Evolutionary conservation across 352 stramenopile species (phyloP), one percentile per base, ranked within the genome.

Genomic region (Phytophthora parvispora): DNA sequence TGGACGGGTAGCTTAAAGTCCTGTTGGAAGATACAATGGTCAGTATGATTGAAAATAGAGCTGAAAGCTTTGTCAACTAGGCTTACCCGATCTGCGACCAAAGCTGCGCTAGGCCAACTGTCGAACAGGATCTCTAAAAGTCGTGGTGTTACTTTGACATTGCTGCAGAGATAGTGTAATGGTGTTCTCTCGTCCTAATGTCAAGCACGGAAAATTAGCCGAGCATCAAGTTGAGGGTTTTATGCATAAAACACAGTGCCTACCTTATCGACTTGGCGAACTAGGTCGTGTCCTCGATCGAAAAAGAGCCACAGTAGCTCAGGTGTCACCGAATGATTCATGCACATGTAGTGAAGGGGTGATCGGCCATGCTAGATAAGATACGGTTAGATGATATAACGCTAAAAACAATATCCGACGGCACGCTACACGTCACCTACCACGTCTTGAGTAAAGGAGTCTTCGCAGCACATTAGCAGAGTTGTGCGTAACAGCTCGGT

Each of bases 221-320:
- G n/a, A 49, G 42, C n/a, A 36, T 36, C 9, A 51, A 34, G n/a
- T 22, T n/a, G n/a, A n/a, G n/a, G n/a, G n/a, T n/a, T n/a, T n/a
- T 36, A 18, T 10, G 15, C 45, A n/a, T 20, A 27, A n/a, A n/a
- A n/a, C 16, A 2, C 22, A 45, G 12, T 67, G 91, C 83, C 59
- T 78, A 92, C 83, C 59, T 78, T 73, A 43, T 93, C 83, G 25
- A 86, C 66, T 34, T 91, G 74, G 15, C 77, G 77, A 42, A 83
- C 77, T 15, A 93, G 63, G 10, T 87, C 80, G 27, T 78, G 72
- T 1, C 70, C 81, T 25, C 81, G 83, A 61, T 92, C 86, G 29
- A 92, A 87, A 40, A 94, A 90, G 13, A 92, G 70, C 86, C 86
- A 94, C 5, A 92, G 50, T 15, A 92, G 64, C 36, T 94, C 81